Evolutionary conservation across 345 rosid species (phyloP), one percentile per base, ranked within the genome.

Genomic region (Physaria fendleri): DNA sequence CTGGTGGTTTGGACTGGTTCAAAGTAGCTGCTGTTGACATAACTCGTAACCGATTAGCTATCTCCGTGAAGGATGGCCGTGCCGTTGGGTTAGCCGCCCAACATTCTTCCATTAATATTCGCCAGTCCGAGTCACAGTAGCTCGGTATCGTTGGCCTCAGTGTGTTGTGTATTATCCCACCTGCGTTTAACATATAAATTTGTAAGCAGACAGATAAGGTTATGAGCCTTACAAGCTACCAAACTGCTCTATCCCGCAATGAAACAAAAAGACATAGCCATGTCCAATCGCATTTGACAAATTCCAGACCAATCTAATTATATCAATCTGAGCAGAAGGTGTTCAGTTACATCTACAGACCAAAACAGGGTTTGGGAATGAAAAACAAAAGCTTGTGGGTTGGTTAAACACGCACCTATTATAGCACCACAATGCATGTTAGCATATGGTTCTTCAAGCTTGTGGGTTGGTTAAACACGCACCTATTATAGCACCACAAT

Each of bases 351-450:
- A n/a, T 39, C 24, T 6, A 18, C 4, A 6, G 2, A 42, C 28
- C 50, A 38, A 24, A 14, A 17, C 55, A 3, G 6, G 44, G 16
- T 11, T 23, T 23, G 14, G 30, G 22, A 29, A 34, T 21, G 20
- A 47, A 27, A 53, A 37, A 61, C 4, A n/a, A 0, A n/a, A 52
- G 27, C 15, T 60, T 4, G 3, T 40, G 25, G 14, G 22, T 29
- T 12, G 13, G 30, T 35, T 18, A 41, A 65, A 47, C 13, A 50
- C 64, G 23, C 42, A 87, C 92, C 95, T 78, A 87, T 87, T 46
- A 87, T 87, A 58, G 91, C 85, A 42, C 91, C 95, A 53, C 82
- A 81, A 72, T 84, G 91, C 95, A 84, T 87, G n/a, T n/a, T n/a
- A n/a, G n/a, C n/a, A n/a, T n/a, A n/a, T n/a, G n/a, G n/a, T n/a